Base-by-base conservation (phyloP, 1,284 basidiomycete genomes). In the Boletellus sp. region DNA sequence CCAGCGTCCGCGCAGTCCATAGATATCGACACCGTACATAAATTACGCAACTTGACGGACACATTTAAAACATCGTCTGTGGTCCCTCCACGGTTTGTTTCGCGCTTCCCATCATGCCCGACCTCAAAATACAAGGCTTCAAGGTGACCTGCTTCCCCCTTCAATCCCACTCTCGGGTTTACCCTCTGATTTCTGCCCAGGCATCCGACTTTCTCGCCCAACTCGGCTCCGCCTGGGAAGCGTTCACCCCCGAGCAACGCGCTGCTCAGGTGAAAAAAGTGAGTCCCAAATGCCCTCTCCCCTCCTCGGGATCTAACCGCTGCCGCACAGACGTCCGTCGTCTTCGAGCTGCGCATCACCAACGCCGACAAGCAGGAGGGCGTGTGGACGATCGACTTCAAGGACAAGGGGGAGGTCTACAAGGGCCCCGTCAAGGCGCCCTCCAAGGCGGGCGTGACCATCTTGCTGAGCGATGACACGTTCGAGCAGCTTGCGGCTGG, bases 321-420 rank as follows among this genome's bases (percentile, higher is more conserved):
- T n/a, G 8, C 13, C 14, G 14, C n/a, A 16, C n/a, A 95, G 93
- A 91, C 88, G 51, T 94, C 92, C 65, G 91, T 90, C 55, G 80
- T 94, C 67, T 95, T 97, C 68, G 88, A 95, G 72, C 75, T 97
- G 52, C 82, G 84, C 53, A 80, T 96, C 59, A 84, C 87, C 70
- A 93, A 94, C 65, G 72, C 68, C 16, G 76, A 76, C 27, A 89
- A 87, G 57, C 77, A 90, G 67, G 84, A 87, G 62, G 89, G 76
- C 38, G 76, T 77, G 37, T 94, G 91, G 90, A 94, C 92, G n/a
- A 92, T 98, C 58, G 95, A 98, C 76, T 67, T 97, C 64, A 99
- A 99, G 80, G 89, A 93, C 72, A 78, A 81, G 27, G 91, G 89
- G 22, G 75, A 78, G 29, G 81, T 95, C 22, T 84, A 84, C 71